These are phyloP conservation scores for Senna tora DNA, from an alignment of 306 rosid genomes.

Conservation along the genomic window DNA sequence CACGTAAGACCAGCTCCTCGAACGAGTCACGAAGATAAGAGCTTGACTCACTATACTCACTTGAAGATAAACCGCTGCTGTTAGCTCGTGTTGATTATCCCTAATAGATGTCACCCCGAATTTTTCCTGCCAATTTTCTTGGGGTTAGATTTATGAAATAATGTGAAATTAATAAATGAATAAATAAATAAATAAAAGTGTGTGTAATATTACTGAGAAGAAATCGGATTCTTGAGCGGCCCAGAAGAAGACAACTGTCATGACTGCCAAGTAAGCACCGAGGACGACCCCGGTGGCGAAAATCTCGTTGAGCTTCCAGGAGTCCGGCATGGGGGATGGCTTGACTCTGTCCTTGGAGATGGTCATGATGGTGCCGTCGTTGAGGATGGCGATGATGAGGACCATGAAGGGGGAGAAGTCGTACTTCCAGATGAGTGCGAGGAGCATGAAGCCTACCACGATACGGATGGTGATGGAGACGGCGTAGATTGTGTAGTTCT, in stretches of 20 bases:
- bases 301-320: slow-evolving; percentile 87
- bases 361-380: slow-evolving; percentile 93
- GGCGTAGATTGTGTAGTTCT: slow-evolving; percentile 83
- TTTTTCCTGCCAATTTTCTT: slow-evolving; percentile 41
- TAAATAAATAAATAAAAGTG: too few species aligned
- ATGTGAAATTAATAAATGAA: too few species aligned
- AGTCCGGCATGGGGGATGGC: slow-evolving; percentile 80
- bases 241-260: slow-evolving; percentile 84
- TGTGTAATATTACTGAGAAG: too few species aligned
- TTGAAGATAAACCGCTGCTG: slow-evolving; percentile 82
- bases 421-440: slow-evolving; percentile 79
- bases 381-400: slow-evolving; percentile 72
- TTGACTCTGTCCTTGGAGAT: slow-evolving; percentile 80
- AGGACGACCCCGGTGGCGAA: slow-evolving; percentile 72
- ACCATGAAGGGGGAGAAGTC: slow-evolving; percentile 92
- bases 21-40: slow-evolving; percentile 80
- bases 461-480: slow-evolving; percentile 81
- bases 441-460: slow-evolving; percentile 68
- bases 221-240: slow-evolving; percentile 52
- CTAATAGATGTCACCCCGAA: slow-evolving; percentile 69
- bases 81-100: slow-evolving; percentile 49
- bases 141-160: too few species aligned
- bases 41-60: slow-evolving; percentile 84
- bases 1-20: slow-evolving; percentile 66
- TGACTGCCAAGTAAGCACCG: slow-evolving; percentile 71